Conservation (phyloP, 306 rosid genomes). For the Pyrus betulifolia region DNA sequence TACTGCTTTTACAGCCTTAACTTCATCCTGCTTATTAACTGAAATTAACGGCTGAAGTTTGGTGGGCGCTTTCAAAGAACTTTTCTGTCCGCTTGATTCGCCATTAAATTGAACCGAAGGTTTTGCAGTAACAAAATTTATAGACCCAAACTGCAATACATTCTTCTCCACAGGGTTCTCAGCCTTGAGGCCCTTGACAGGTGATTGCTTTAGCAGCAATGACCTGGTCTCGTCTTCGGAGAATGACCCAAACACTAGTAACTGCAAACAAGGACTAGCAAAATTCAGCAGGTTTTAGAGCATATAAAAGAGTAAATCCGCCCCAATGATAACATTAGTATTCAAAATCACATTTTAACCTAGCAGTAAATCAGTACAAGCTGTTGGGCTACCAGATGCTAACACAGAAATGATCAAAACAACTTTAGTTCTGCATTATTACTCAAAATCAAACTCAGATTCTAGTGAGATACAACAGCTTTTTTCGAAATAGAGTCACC, state of each 20-base stretch:
- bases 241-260: constrained; percentile 80
- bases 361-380: neutral
- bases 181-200: constrained; percentile 12
- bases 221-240: constrained; percentile 81
- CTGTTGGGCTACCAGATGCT: neutral
- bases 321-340: neutral
- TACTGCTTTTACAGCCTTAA: constrained; percentile 19
- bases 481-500: neutral
- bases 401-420: neutral
- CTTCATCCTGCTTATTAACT: constrained; percentile 30
- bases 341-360: neutral
- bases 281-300: neutral
- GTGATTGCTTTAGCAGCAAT: constrained; percentile 36
- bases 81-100: constrained; percentile 24
- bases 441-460: neutral
- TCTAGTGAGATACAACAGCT: neutral
- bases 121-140: constrained; percentile 28
- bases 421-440: neutral
- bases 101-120: constrained; percentile 7
- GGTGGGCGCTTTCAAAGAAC: constrained; percentile 21
- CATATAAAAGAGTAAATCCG: neutral
- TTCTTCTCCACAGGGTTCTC: constrained; percentile 45
- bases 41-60: constrained; percentile 16
- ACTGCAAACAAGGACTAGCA: constrained; percentile 19
- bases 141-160: constrained; percentile 62